Percentiles rank a stretch among this genome's conserved stretches.
These are phyloP conservation scores for Berkeleyomyces rouxiae DNA, from an alignment of 2,329 filamentous ascomycete genomes.

Conservation along the genomic window DNA sequence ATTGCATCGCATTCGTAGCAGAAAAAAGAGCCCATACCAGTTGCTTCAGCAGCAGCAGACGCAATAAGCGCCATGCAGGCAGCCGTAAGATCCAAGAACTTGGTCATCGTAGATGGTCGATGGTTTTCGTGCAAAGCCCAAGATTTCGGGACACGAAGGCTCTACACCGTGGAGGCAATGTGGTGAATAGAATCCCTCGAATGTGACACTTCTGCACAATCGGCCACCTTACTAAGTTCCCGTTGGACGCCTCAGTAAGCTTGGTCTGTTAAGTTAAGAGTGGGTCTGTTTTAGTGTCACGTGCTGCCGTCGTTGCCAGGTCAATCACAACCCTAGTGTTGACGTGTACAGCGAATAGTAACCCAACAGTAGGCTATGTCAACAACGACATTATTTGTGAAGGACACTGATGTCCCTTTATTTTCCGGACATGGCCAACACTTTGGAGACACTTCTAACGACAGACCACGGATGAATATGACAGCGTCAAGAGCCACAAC, in stretches of 20 bases:
- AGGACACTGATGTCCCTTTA: too few relatives aligned
- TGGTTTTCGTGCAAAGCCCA: not conserved
- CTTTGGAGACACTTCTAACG: not conserved
- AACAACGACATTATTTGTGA: not conserved
- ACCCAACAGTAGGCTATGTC: not conserved
- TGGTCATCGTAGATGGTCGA: conserved; percentile 7
- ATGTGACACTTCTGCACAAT: not conserved
- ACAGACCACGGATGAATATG: not conserved
- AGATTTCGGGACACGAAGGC: not conserved
- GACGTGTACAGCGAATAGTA: not conserved
- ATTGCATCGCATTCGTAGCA: not conserved
- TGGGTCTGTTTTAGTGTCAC: not conserved
- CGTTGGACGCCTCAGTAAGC: not conserved
- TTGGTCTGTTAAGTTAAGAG: not conserved
- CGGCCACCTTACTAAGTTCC: conserved; percentile 6
- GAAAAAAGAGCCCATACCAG: conserved; percentile 2
- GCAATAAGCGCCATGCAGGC: conserved; percentile 9
- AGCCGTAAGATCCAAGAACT: conserved; percentile 10
- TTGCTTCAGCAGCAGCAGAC: conserved; percentile 9
- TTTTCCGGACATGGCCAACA: not conserved
- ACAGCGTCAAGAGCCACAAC: not conserved
- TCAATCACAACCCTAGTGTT: not conserved
- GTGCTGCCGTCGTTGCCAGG: not conserved
- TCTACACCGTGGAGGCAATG: too few relatives aligned
- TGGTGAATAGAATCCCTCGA: too few relatives aligned